A percentile compares a stretch with the other conserved stretches of the same genome.
phyloP scores from a whole-genome alignment of 768 basidiomycete species.

The Saitozyma podzolica region DNA sequence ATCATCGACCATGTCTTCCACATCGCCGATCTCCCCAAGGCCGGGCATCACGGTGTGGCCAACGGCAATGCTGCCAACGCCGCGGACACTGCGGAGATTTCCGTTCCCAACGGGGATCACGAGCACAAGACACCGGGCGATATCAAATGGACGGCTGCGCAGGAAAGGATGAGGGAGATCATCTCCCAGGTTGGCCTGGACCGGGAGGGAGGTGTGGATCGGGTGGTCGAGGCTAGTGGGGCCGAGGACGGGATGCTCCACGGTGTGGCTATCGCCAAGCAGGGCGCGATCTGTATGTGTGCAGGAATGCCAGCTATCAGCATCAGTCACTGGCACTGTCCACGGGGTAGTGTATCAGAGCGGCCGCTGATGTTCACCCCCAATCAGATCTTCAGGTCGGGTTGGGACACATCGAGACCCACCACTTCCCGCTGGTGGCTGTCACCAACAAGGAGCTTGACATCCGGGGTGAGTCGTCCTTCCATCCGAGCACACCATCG shows the following conservation, averaged over 20 bases:
- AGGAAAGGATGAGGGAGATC: constrained; percentile 23
- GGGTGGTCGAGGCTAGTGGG: constrained; percentile 43
- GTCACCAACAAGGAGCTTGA: constrained; percentile 49
- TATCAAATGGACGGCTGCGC: constrained; percentile 38
- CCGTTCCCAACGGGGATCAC: too few species aligned
- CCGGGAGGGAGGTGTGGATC: constrained; percentile 43
- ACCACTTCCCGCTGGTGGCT: constrained; percentile 36
- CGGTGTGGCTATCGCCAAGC: constrained; percentile 46
- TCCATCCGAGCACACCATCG: too few species aligned
- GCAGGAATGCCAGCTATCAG: too few species aligned
- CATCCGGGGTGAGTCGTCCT: constrained; percentile 33
- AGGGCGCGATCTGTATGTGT: constrained; percentile 42
- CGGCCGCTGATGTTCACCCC: too few species aligned
- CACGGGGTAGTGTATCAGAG: constrained; percentile 13
- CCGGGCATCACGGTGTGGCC: constrained; percentile 25
- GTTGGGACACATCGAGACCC: constrained; percentile 40
- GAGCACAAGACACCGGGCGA: constrained; percentile 7
- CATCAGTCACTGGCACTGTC: too few species aligned
- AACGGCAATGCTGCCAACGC: constrained; percentile 21
- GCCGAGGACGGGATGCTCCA: constrained; percentile 36
- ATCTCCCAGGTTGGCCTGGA: constrained; percentile 30
- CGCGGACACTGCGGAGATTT: too few species aligned
- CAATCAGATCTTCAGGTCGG: constrained; percentile 28
- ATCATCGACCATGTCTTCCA: constrained; percentile 48
- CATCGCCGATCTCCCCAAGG: constrained; percentile 25